Evolutionary conservation across 2,329 filamentous ascomycete genomes (phyloP).

Genomic region (Phyllosticta capitalensis): DNA sequence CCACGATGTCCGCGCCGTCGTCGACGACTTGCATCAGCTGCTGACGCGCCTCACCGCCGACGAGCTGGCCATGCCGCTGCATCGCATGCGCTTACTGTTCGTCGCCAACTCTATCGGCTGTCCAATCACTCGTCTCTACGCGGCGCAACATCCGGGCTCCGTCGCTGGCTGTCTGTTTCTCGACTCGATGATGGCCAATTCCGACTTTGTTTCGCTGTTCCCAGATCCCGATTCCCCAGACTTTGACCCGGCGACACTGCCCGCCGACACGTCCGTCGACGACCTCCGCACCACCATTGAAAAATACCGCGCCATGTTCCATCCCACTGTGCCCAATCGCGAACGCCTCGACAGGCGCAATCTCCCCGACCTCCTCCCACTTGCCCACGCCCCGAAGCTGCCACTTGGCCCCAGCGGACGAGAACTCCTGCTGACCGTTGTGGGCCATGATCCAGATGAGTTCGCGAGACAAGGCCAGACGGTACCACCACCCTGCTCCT

Average conservation of each 20-base stretch:
- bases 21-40: slow-evolving; percentile 38
- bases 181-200: slow-evolving; percentile 50
- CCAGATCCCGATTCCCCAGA: slow-evolving; percentile 43
- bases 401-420: slow-evolving; percentile 23
- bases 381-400: slow-evolving; percentile 34
- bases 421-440: slow-evolving; percentile 39
- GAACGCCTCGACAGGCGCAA: slow-evolving; percentile 43
- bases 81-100: slow-evolving; percentile 32
- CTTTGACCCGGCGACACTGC: slow-evolving; percentile 35
- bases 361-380: slow-evolving; percentile 35
- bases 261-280: slow-evolving; percentile 28
- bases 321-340: slow-evolving; percentile 40
- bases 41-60: slow-evolving; percentile 30
- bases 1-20: slow-evolving; percentile 39
- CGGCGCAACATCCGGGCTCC: slow-evolving; percentile 35
- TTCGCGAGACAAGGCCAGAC: slow-evolving; percentile 40
- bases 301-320: slow-evolving; percentile 35
- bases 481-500: slow-evolving; percentile 7
- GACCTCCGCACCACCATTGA: slow-evolving; percentile 27
- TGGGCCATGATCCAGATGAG: slow-evolving; percentile 44
- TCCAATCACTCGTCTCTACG: slow-evolving; percentile 43
- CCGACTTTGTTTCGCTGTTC: slow-evolving; percentile 46
- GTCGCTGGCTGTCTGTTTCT: slow-evolving; percentile 43
- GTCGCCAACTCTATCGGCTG: slow-evolving; percentile 47
- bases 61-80: slow-evolving; percentile 25